Conservation (phyloP, 2,329 filamentous ascomycete species). For the Ophiostoma populinum region DNA sequence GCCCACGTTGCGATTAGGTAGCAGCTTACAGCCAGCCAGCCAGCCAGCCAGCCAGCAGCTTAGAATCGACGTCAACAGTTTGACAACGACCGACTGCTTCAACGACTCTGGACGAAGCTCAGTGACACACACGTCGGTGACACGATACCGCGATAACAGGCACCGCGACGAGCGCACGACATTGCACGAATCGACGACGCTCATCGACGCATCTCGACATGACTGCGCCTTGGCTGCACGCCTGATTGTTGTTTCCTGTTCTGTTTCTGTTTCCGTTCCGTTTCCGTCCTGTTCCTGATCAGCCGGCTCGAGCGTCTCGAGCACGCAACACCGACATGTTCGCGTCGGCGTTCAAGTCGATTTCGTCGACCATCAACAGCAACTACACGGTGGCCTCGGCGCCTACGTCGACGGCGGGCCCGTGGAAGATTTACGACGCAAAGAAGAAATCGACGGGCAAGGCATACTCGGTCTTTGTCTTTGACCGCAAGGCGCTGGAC, state of each 20-base stretch:
- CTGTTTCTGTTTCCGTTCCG: neutral
- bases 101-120: too few relatives aligned
- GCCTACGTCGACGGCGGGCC: slow-evolving; percentile 65
- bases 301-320: neutral
- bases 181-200: too few relatives aligned
- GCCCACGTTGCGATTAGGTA: too few relatives aligned
- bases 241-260: neutral
- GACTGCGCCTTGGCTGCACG: neutral
- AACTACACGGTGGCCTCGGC: slow-evolving; percentile 73
- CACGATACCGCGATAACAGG: too few relatives aligned
- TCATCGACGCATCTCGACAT: too few relatives aligned
- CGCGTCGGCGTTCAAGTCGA: slow-evolving; percentile 82
- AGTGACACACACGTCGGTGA: too few relatives aligned
- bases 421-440: slow-evolving; percentile 95
- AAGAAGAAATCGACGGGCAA: slow-evolving; percentile 94
- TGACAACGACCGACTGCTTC: too few relatives aligned
- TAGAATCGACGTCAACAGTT: too few relatives aligned
- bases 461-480: slow-evolving; percentile 79
- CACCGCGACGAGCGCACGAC: too few relatives aligned
- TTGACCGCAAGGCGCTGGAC: slow-evolving; percentile 78
- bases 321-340: slow-evolving; percentile 48
- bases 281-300: neutral
- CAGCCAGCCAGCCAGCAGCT: too few relatives aligned
- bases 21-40: too few relatives aligned
- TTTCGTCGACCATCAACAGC: slow-evolving; percentile 68